phyloP scores from a whole-genome alignment of 768 basidiomycete genomes.

The Leccinellum albellum region DNA sequence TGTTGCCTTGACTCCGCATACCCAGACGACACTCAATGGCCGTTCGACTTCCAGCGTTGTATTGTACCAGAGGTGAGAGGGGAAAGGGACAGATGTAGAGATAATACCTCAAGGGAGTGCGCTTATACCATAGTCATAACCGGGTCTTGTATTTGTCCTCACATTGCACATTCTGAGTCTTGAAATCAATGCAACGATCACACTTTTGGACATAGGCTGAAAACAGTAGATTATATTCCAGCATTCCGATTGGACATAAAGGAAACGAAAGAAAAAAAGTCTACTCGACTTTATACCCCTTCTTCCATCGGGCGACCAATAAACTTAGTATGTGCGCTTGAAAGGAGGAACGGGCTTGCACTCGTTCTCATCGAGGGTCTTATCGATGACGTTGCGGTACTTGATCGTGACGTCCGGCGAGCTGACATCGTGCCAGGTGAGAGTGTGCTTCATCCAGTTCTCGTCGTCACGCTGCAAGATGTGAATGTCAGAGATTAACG shows the following conservation, averaged over 20 bases:
- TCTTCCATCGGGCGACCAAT: not conserved
- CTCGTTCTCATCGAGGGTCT: slow-evolving; percentile 91
- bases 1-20: too few species aligned
- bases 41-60: too few species aligned
- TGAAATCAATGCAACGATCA: not conserved
- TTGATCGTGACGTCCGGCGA: slow-evolving; percentile 83
- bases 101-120: too few species aligned
- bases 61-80: too few species aligned
- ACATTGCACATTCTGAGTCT: not conserved
- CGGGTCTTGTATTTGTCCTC: too few species aligned
- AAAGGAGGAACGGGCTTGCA: slow-evolving; percentile 97
- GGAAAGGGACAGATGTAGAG: too few species aligned
- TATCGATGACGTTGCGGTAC: slow-evolving; percentile 83
- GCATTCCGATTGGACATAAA: not conserved
- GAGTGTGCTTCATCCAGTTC: slow-evolving; percentile 92
- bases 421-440: slow-evolving; percentile 80
- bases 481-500: not conserved
- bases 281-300: slow-evolving; percentile 7
- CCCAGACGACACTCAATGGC: too few species aligned
- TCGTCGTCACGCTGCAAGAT: slow-evolving; percentile 77
- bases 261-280: not conserved
- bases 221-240: slow-evolving; percentile 13
- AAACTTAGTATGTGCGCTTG: slow-evolving; percentile 83
- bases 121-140: too few species aligned
- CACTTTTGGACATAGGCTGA: not conserved